Base-by-base conservation (phyloP, 371 early-diverging fungal genomes). In the Mucor irregularis region DNA sequence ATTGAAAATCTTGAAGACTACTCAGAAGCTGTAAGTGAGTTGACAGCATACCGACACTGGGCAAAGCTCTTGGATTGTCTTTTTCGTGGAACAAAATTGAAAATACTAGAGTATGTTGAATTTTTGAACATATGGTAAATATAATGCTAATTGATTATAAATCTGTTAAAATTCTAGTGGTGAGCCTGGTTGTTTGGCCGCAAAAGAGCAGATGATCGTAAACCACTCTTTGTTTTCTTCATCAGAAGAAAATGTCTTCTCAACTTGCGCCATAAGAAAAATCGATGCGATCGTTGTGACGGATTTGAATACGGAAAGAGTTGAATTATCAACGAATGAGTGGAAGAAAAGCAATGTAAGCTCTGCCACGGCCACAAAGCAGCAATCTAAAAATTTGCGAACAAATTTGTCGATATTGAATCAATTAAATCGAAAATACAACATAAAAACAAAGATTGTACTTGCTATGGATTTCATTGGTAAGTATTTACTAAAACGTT, bases 111-210 rank as follows among this genome's bases (percentile, higher is more conserved):
- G 59, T 58, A 52, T 11, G 59, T 52, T 52, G 59, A 58, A 47
- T 31, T 51, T 52, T 58, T 52, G 59, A n/a, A 39, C 47, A 58
- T 25, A 5, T 52, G 40, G 38, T 58, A 4, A 58, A 26, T 58
- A 22, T 53, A 58, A 58, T 58, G 46, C 53, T 58, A 52, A 52
- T 39, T 58, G 48, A 51, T 31, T 52, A 58, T 58, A 33, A 58
- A 58, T 58, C 59, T 58, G 53, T 58, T 52, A 58, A 58, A 58
- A 52, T n/a, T 52, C 59, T 52, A 52, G 52, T 46, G 50, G 59
- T 40, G 59, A 58, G 53, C 59, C 59, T 58, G 59, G 52, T 58
- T 52, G 59, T 52, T 52, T 52, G 53, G 59, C 53, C n/a, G 53
- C 52, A 17, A 58, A 58, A 31, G 59, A 52, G 38, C 39, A 58